phyloP scores from a whole-genome alignment of 2,329 filamentous ascomycete genomes.

The Sclerotiophoma versabilis region DNA sequence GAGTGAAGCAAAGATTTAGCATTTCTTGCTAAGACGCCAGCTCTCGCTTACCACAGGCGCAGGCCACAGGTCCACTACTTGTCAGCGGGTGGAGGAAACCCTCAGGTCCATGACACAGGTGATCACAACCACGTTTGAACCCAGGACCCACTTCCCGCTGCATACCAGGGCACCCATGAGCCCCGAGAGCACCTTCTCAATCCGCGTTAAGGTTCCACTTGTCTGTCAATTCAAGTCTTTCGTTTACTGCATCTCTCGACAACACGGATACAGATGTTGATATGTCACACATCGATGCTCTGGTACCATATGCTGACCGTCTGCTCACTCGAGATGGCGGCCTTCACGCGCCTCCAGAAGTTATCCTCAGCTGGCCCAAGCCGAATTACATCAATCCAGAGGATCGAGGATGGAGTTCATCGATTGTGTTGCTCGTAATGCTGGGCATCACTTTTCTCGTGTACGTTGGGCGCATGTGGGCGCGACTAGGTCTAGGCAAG shows the following conservation, averaged over 20 bases:
- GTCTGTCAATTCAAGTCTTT: not conserved
- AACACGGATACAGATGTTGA: not conserved
- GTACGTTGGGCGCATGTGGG: slow-evolving; percentile 56
- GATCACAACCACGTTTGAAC: slow-evolving; percentile 3
- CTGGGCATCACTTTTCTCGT: slow-evolving; percentile 51
- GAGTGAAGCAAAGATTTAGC: too few relatives aligned
- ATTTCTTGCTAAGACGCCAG: too few relatives aligned
- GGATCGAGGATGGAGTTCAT: slow-evolving; percentile 53
- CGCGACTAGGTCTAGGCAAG: slow-evolving; percentile 54
- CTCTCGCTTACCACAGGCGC: too few relatives aligned
- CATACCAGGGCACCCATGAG: slow-evolving; percentile 2
- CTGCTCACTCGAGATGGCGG: slow-evolving; percentile 39
- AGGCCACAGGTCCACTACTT: not conserved
- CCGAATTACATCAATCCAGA: slow-evolving; percentile 58
- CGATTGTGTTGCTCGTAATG: slow-evolving; percentile 53
- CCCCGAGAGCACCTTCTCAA: not conserved
- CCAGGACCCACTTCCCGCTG: slow-evolving; percentile 14
- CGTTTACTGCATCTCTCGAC: not conserved
- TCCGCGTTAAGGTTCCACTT: slow-evolving; percentile 4
- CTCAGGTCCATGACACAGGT: slow-evolving; percentile 4
- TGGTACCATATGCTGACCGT: slow-evolving; percentile 3
- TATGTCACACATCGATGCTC: slow-evolving; percentile 9
- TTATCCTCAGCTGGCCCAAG: slow-evolving; percentile 54
- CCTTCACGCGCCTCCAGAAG: slow-evolving; percentile 49
- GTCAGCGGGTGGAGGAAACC: not conserved